Base-by-base conservation (phyloP, 805 yeast species). In the Teunomyces panamensis region DNA sequence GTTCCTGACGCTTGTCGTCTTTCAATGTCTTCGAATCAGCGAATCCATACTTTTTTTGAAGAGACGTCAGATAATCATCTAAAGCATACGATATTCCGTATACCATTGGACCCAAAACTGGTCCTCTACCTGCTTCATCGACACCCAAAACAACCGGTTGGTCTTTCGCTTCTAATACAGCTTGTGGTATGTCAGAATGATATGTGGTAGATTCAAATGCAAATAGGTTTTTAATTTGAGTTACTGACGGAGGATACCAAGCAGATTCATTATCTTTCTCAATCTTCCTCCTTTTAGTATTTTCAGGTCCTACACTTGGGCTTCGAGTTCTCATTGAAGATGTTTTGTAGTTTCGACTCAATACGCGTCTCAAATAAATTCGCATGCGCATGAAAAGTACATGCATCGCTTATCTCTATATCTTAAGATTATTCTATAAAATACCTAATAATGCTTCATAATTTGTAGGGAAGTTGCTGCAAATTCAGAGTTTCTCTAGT, bases 111-210 rank as follows among this genome's bases (percentile, higher is more conserved):
- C 99, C 99, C 35, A 95, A 59, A 0, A 95, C 97, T 0, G 99
- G 99, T 0, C 99, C 99, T 55, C 99, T 77, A 0, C 99, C 99
- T 0, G 99, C 99, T 63, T 94, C 99, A 65, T 94, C 99, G 1
- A 94, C 96, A 1, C 99, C 99, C 9, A 94, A 66, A 7, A 84
- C 75, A 1, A 84, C 77, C 0, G 77, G 71, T 9, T 65, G 70
- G 1, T 55, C 49, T 1, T 72, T 68, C 35, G 68, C 52, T 9
- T 58, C 59, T 9, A 46, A 30, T 14, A 80, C 60, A 7, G 39
- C 50, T 2, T 39, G 44, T 0, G 90, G 90, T 2, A 84, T 65
- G 0, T 65, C 68, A 0, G 87, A 74, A 36, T 64, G 68, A 56
- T 73, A 79, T 0, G 87, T 77, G 11, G 75, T 60, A 1, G 87